Base-by-base conservation (phyloP, 1,284 basidiomycete species). In the Ganoderma lucidum region DNA sequence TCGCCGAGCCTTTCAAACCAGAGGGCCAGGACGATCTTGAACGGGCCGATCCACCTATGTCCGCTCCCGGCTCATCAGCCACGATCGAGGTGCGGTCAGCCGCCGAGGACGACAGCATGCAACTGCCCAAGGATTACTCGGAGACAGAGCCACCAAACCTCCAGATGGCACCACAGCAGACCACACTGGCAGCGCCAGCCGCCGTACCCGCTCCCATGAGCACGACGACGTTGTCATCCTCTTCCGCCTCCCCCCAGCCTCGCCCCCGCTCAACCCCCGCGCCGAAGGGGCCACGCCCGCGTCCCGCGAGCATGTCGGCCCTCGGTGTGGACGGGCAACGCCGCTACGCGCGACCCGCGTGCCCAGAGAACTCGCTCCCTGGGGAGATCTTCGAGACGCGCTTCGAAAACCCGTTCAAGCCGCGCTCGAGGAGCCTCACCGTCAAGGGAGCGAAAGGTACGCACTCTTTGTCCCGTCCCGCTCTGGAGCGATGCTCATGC, bases 321-420 rank as follows among this genome's bases (percentile, higher is more conserved):
- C 17, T 28, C 44, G 62, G 44, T 15, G 53, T 35, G 53, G 48
- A 60, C 10, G 69, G 67, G 9, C 65, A 60, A 0, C 53, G 63
- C 2, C 71, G 69, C 37, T 62, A 61, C 28, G 69, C 71, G 0
- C 72, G 70, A 8, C 72, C 72, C 15, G 68, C 70, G 10, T 45
- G 67, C 12, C 72, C 67, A 17, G 64, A 69, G 62, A 69, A 71
- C 66, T 69, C 65, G n/a, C 55, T 73, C 6, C 51, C 70, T 0
- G 17, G 30, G 9, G 69, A 67, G 58, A 32, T 70, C 2, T 68
- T 69, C 35, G 70, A 69, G 66, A 60, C 42, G 48, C 67, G 72
- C 17, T 73, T 66, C 59, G 72, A 73, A 62, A 69, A 67, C 51
- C 72, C 72, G 19, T 60, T 73, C 58, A 68, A 66, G 67, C 19